Evolutionary conservation across 2,329 filamentous ascomycete genomes (phyloP).

Genomic region (Fusarium protoensiforme): DNA sequence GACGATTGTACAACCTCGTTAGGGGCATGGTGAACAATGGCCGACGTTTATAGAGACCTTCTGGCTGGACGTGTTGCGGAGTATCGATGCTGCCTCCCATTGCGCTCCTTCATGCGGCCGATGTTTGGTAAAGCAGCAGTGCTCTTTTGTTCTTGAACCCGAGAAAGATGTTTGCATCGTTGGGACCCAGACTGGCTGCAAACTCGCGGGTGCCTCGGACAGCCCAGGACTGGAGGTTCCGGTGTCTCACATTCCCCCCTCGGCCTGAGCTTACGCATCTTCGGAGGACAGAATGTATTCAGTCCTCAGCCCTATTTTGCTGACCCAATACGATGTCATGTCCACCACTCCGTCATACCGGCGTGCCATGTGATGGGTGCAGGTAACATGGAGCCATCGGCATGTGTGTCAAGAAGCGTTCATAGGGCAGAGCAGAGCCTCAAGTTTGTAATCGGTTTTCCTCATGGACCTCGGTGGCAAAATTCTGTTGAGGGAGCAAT

Average conservation of each 20-base stretch:
- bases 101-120: accelerated
- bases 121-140: background rate
- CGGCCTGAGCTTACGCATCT: background rate
- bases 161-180: background rate
- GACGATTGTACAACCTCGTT: background rate
- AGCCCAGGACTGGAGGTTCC: background rate
- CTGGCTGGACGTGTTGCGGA: background rate
- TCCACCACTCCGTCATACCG: slow-evolving; percentile 2
- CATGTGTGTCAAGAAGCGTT: background rate
- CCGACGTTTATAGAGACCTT: no score
- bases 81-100: background rate
- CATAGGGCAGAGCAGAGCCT: background rate
- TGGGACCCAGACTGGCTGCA: background rate
- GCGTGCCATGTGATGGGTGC: slow-evolving; percentile 8
- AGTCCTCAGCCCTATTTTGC: background rate
- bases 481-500: background rate
- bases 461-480: background rate
- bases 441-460: background rate
- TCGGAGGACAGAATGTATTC: background rate
- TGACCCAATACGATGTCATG: background rate
- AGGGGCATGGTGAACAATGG: background rate
- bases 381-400: background rate
- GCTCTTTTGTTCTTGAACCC: no score
- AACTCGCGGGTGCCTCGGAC: background rate
- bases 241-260: background rate